Percentiles rank a stretch among this genome's conserved stretches.
Evolutionary conservation across 2,329 filamentous ascomycete species (phyloP).

Genomic region (Leptographium wingfieldii): DNA sequence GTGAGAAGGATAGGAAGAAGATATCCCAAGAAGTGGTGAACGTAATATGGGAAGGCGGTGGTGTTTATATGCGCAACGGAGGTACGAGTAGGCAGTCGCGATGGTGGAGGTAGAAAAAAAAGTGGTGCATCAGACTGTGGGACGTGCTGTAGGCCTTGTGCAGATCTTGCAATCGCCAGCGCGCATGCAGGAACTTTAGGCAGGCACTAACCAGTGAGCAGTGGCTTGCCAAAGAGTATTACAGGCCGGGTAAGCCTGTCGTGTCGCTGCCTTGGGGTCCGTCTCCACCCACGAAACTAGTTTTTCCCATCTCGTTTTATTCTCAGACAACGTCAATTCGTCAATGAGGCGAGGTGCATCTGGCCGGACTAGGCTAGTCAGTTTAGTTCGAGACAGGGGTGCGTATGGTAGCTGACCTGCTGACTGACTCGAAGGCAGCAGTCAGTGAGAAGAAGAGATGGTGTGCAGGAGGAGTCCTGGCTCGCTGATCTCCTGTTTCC

Average conservation of each 20-base stretch:
- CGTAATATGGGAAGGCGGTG: neutral
- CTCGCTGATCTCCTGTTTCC: neutral
- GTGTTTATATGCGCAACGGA: neutral
- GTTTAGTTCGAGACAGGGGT: neutral
- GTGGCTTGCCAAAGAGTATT: neutral
- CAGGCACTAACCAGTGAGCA: neutral
- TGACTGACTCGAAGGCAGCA: neutral
- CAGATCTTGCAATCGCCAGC: neutral
- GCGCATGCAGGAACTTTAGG: neutral
- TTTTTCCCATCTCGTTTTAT: neutral
- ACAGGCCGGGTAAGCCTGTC: neutral
- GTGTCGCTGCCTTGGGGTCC: neutral
- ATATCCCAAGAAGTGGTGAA: neutral
- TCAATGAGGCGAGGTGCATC: no score
- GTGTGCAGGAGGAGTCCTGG: neutral
- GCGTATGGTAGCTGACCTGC: neutral
- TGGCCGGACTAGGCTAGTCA: neutral
- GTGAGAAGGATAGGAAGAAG: neutral
- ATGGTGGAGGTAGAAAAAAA: neutral
- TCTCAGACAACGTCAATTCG: neutral
- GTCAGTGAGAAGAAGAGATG: neutral
- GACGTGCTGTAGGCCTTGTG: neutral
- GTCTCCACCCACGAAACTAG: neutral
- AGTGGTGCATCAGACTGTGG: neutral
- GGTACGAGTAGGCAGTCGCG: neutral